phyloP scores from a whole-genome alignment of 139 green algal species.

The Trebouxia sp. region DNA sequence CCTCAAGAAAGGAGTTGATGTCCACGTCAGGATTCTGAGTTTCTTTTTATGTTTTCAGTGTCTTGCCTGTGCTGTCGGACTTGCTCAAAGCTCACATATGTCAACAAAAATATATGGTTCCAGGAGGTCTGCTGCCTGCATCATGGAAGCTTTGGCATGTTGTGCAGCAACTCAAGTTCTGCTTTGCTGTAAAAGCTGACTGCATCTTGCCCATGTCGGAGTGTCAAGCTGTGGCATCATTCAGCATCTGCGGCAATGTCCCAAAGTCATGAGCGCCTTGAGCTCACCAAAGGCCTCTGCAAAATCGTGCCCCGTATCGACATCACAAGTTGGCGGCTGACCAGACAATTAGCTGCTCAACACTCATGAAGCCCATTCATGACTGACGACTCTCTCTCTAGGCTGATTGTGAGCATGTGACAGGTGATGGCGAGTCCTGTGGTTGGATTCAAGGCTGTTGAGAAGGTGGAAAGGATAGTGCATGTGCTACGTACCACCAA shows the following conservation, averaged over 20 bases:
- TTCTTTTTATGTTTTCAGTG: no score
- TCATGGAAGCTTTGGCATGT: no score
- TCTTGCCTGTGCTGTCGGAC: no score
- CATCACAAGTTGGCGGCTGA: not conserved
- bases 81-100: no score
- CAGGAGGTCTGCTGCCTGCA: no score
- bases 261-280: not conserved
- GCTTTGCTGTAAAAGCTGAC: no score
- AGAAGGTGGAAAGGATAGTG: constrained; percentile 61
- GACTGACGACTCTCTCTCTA: not conserved
- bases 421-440: constrained; percentile 74
- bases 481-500: constrained; percentile 62
- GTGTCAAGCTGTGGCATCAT: not conserved
- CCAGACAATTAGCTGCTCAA: not conserved
- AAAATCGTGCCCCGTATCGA: not conserved
- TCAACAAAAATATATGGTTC: no score
- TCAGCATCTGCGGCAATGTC: not conserved
- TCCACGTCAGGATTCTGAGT: not conserved
- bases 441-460: constrained; percentile 61
- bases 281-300: not conserved
- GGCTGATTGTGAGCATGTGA: not conserved
- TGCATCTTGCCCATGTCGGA: not conserved
- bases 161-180: no score
- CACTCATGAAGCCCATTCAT: not conserved
- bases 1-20: not conserved